Base-by-base conservation (phyloP, 176 grass and related monocot species). In the Triticum turgidum region DNA sequence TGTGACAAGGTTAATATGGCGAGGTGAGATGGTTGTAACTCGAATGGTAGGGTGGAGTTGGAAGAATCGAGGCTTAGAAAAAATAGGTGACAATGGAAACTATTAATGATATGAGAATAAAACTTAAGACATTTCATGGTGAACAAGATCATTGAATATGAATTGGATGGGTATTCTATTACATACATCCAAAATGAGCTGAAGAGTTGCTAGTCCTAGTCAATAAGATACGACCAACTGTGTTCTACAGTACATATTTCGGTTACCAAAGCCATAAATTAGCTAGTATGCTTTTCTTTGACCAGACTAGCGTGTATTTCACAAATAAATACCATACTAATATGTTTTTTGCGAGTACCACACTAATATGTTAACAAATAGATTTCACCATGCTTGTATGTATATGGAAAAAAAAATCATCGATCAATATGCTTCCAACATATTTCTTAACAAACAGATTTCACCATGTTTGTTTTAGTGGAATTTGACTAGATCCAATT, bases 201-300 rank as follows among this genome's bases (percentile, higher is more conserved):
- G 15, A 2, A 29, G 18, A 21, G 56, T 59, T 59, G 17, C 20
- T 59, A 21, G 56, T 59, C 56, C 56, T 59, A 7, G 65, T 67
- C 4, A 38, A 20, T 38, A 3, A 69, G 25, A 58, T 58, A 59
- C 7, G 18, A 59, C 56, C 56, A 58, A 59, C 0, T 0, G 2
- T 59, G 18, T 59, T 21, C 56, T 59, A 59, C 18, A 9, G 3
- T 59, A 0, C 20, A 59, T 21, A 21, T 21, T 58, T 59, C 56
- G 86, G 82, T 77, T 56, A 65, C 24, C 77, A 85, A 54, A 76
- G 69, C 20, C 21, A 14, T 33, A 85, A 81, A 85, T 41, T 38
- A 78, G 64, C 30, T 25, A 65, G 80, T 66, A 59, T 74, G 24
- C 42, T 79, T 83, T 79, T 45, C 7, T 84, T 80, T 84, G 68